A percentile compares a stretch with the other conserved stretches of the same genome.
phyloP scores from a whole-genome alignment of 192 early-diverging fungal species.

The Coemansia sp. region DNA sequence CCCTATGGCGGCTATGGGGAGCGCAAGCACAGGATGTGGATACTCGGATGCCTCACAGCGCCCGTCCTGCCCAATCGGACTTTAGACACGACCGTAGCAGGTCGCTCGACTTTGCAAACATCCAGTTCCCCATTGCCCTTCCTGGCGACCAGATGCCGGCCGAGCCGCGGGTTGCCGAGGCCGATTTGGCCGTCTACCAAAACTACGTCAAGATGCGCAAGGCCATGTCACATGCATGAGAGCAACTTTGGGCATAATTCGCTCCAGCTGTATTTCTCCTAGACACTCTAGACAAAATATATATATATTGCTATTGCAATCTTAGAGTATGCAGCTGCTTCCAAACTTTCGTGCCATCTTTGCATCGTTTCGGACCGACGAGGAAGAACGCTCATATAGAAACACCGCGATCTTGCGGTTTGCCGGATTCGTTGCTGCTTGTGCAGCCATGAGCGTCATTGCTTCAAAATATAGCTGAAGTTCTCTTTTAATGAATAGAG shows the following conservation, averaged over 20 bases:
- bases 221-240: slow-evolving; percentile 7
- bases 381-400: slow-evolving; percentile 49
- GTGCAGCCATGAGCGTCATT: slow-evolving; percentile 48
- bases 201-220: slow-evolving; percentile 42
- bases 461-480: slow-evolving; percentile 34
- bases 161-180: slow-evolving; percentile 40
- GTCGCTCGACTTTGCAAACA: slow-evolving; percentile 27
- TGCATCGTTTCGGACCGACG: slow-evolving; percentile 53
- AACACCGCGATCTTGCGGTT: slow-evolving; percentile 47
- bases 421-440: slow-evolving; percentile 47
- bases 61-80: neutral
- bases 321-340: slow-evolving; percentile 38
- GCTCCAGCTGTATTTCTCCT: too few relatives aligned
- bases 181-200: slow-evolving; percentile 41
- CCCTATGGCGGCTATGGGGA: slow-evolving; percentile 36
- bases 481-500: neutral
- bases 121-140: neutral
- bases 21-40: neutral
- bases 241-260: too few relatives aligned
- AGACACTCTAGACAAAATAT: neutral
- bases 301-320: too few relatives aligned
- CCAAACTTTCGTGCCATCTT: slow-evolving; percentile 58
- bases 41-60: slow-evolving; percentile 9
- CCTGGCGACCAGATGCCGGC: neutral
- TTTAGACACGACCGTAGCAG: slow-evolving; percentile 31